Evolutionary conservation across 139 green algal genomes (phyloP).

Genomic region (Chlamydomonas sp.): DNA sequence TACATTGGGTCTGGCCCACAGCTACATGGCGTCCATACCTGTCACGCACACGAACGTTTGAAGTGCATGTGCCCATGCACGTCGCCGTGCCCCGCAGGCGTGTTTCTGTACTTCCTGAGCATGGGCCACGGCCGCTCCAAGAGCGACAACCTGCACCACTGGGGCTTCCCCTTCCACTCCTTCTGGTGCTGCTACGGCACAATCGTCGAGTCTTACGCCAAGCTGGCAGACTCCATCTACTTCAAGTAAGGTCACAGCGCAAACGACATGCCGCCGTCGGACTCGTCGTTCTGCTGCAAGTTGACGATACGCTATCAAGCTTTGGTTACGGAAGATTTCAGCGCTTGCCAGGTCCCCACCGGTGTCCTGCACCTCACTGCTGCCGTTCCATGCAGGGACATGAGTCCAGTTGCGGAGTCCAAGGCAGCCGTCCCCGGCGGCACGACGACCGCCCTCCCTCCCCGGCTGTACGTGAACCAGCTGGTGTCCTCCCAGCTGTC

Average conservation of each 20-base stretch:
- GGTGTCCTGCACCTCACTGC: too few relatives aligned
- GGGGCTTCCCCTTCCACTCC: constrained; percentile 51
- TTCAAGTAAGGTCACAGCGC: constrained; percentile 39
- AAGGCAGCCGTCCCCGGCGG: too few relatives aligned
- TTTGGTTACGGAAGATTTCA: too few relatives aligned
- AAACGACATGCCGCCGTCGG: not conserved
- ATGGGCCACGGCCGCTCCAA: constrained; percentile 50
- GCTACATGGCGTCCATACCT: too few relatives aligned
- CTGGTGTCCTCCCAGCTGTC: constrained; percentile 27
- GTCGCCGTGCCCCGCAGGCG: constrained; percentile 3
- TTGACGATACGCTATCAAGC: too few relatives aligned
- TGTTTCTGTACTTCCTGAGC: constrained; percentile 56
- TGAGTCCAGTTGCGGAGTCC: too few relatives aligned
- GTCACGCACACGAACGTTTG: too few relatives aligned
- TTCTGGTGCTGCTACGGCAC: constrained; percentile 80
- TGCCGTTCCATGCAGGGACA: too few relatives aligned
- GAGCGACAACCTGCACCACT: constrained; percentile 16
- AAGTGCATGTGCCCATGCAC: too few relatives aligned
- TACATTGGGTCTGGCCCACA: too few relatives aligned
- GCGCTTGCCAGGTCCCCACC: too few relatives aligned
- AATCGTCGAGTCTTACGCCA: constrained; percentile 63
- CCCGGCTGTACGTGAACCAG: constrained; percentile 42
- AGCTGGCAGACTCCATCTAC: constrained; percentile 72
- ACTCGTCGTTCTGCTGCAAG: not conserved
- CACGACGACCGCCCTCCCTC: not conserved